Base-by-base conservation (phyloP, 2,329 filamentous ascomycete species). In the Stemphylium vesicarium region DNA sequence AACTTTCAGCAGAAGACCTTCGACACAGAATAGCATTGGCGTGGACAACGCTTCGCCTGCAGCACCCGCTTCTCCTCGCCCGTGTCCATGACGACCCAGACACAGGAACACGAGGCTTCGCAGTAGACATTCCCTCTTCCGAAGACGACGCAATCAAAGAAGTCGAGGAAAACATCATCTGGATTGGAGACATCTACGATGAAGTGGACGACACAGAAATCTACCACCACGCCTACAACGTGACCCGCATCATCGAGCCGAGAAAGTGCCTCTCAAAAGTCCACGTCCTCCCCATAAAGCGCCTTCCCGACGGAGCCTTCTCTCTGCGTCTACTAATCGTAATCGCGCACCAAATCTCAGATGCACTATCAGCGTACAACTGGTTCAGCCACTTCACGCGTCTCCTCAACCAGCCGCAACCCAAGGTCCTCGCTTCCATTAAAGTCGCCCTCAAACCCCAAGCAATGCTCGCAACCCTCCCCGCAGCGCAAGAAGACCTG, bases 401-500 rank as follows among this genome's bases (percentile, higher is more conserved):
- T n/a, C 63, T 72, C 6, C 41, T 72, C 2, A 72, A 70, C 39
- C 48, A 51, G 10, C 38, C 64, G 2, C 4, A 13, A 1, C 22
- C 4, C 22, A 26, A 50, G 0, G 56, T 69, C 9, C 24, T 59
- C 15, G 31, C 39, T 2, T 56, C 63, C 0, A 63, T 70, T 13
- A 26, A 24, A 0, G 8, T 32, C 0, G 39, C 51, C 4, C 32
- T 60, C 10, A 20, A 39, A 0, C 24, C 38, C 3, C 50, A 63
- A 2, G 53, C 50, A 6, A 64, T 80, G 4, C 44, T 44, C n/a
- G 40, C 37, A 5, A 66, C 65, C 15, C 64, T 81, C 0, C 79
- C 79, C 3, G 68, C 70, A 1, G 77, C 79, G 1, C 79, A 82
- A 65, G 80, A 82, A 67, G 78, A 79, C 16, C 56, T 80, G 0